phyloP scores from a whole-genome alignment of 1,139 yeast genomes.

The Geotrichum reessii region DNA sequence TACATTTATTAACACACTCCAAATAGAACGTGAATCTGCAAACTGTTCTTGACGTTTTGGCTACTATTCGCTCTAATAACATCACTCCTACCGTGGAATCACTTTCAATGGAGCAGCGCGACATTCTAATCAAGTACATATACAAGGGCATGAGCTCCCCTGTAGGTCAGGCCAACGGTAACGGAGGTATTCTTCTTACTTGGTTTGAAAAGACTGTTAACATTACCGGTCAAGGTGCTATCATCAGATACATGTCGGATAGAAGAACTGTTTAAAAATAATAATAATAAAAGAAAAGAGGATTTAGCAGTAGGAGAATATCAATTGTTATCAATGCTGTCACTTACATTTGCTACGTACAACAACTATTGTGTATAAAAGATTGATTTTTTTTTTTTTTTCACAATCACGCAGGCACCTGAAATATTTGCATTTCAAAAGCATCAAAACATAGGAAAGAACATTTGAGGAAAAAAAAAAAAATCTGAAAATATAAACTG shows the following conservation, averaged over 20 bases:
- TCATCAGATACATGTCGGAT: slow-evolving; percentile 79
- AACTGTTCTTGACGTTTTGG: slow-evolving; percentile 68
- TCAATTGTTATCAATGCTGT: background rate
- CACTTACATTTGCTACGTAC: background rate
- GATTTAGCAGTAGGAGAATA: background rate
- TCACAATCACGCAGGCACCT: no score
- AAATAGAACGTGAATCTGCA: slow-evolving; percentile 40
- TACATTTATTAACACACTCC: no score
- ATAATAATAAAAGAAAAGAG: no score
- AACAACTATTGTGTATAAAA: no score
- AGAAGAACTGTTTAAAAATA: slow-evolving; percentile 59
- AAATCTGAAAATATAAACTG: no score
- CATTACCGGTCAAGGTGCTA: slow-evolving; percentile 80
- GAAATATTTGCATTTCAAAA: no score
- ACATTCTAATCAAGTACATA: slow-evolving; percentile 73
- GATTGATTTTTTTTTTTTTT: no score
- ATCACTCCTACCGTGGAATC: slow-evolving; percentile 54
- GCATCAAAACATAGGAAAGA: no score
- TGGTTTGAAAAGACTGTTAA: slow-evolving; percentile 94
- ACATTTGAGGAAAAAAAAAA: no score
- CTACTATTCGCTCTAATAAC: slow-evolving; percentile 70
- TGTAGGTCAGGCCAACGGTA: slow-evolving; percentile 63
- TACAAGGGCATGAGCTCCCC: slow-evolving; percentile 79
- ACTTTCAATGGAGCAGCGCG: slow-evolving; percentile 62
- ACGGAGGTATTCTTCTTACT: slow-evolving; percentile 75